Evolutionary conservation across 805 yeast genomes (phyloP), one percentile per base, ranked within the genome.

Genomic region (Nakazawaea ishiwadae): DNA sequence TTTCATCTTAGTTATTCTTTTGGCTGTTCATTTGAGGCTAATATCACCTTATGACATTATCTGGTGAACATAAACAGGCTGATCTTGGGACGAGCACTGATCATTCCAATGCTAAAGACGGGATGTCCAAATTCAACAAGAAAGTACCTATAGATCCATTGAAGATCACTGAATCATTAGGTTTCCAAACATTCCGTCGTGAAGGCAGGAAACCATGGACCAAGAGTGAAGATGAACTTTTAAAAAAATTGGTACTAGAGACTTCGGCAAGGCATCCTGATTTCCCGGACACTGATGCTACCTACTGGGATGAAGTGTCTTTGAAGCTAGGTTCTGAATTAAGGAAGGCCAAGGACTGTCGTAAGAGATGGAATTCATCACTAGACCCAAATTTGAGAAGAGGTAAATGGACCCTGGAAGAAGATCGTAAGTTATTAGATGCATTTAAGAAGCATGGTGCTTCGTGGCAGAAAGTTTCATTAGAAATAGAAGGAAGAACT

Each of bases 291-390:
- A 50, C 69, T 5, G 77, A 73, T 21, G 44, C 48, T 0, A 69
- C 83, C 8, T 70, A 78, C 40, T 84, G 95, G 95, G 85, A 80
- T 24, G 46, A 48, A 40, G 69, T 81, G 31, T 74, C 81, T 49
- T 66, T 48, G 49, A 63, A 45, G 54, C 71, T 63, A 58, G 71
- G 35, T 6, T 33, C 52, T 48, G 56, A 69, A 48, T 53, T 66
- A 27, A 58, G 96, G 40, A 81, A 84, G 51, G 72, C 87, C 10
- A 87, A 84, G 52, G 95, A 88, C 56, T 84, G 96, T 55, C 73
- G 88, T 27, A 89, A 88, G 58, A 65, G 97, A 44, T 90, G 97
- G 97, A 66, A 77, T 14, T 83, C 82, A 48, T 86, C 96, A 1
- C 62, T 90, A 31, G 93, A 88, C 58, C 97, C 97, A 2, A 75